Conservation (phyloP, 495 filamentous ascomycete genomes). For the Xylaria cubensis region DNA sequence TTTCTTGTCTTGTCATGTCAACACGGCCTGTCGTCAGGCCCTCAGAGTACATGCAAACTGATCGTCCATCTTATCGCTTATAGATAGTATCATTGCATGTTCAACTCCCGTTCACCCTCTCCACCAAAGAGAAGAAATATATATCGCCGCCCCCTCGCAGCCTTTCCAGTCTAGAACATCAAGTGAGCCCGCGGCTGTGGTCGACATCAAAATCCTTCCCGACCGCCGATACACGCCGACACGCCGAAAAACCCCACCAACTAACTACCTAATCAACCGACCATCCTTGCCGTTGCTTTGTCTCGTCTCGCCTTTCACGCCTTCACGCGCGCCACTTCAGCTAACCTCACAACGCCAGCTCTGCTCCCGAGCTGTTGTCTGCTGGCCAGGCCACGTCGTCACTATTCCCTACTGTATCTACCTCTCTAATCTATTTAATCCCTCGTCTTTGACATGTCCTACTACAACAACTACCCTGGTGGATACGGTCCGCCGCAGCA, state of each 20-base stretch:
- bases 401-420: not conserved
- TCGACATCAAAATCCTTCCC: constrained; percentile 7
- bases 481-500: constrained; percentile 52
- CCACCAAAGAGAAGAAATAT: constrained; percentile 17
- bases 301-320: not conserved
- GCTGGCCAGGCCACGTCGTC: not conserved
- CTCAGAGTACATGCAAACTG: constrained; percentile 8
- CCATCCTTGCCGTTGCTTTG: constrained; percentile 1
- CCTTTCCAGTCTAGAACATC: constrained; percentile 23
- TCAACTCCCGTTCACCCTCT: not conserved
- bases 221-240: constrained; percentile 22
- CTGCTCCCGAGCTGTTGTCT: constrained; percentile 8
- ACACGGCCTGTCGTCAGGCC: not conserved
- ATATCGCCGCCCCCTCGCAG: constrained; percentile 27
- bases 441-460: constrained; percentile 42
- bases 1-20: not conserved
- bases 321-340: not conserved
- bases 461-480: constrained; percentile 49
- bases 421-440: not conserved
- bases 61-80: constrained; percentile 16
- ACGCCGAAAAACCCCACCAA: constrained; percentile 8
- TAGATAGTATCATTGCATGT: constrained; percentile 15
- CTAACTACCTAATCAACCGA: not conserved
- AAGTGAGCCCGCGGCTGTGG: constrained; percentile 5
- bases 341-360: not conserved